Evolutionary conservation across 305 asterid species (phyloP).

Genomic region (Fraxinus xanthoxyloides): DNA sequence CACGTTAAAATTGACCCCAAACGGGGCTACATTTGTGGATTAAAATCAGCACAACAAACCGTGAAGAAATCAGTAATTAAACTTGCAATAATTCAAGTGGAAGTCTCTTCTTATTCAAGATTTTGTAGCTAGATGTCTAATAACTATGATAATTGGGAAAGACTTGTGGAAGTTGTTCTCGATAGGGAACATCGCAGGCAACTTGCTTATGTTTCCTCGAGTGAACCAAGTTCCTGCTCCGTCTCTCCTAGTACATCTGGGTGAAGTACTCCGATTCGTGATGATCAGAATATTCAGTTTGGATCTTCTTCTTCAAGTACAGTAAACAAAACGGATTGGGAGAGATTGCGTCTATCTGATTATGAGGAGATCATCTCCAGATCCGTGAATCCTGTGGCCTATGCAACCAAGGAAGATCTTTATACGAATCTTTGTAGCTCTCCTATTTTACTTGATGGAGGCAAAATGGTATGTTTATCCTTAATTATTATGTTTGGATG

Average conservation of each 20-base stretch:
- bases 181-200: background rate
- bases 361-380: background rate
- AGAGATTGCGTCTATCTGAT: background rate
- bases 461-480: conserved; percentile 1
- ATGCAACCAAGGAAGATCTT: background rate
- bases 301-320: too few relatives aligned
- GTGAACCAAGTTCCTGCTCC: background rate
- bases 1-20: too few relatives aligned
- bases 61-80: too few relatives aligned
- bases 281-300: background rate
- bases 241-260: background rate
- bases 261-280: background rate
- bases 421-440: conserved; percentile 8
- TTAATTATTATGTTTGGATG: background rate
- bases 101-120: background rate
- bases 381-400: background rate
- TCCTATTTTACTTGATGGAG: conserved; percentile 13
- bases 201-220: background rate
- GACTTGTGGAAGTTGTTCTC: conserved; percentile 13
- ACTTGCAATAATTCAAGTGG: background rate
- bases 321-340: too few relatives aligned
- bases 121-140: background rate
- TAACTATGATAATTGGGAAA: conserved; percentile 24
- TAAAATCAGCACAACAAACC: too few relatives aligned
- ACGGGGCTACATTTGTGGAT: too few relatives aligned